Conservation (phyloP, 352 stramenopile genomes). For the Pythium brachiatum region DNA sequence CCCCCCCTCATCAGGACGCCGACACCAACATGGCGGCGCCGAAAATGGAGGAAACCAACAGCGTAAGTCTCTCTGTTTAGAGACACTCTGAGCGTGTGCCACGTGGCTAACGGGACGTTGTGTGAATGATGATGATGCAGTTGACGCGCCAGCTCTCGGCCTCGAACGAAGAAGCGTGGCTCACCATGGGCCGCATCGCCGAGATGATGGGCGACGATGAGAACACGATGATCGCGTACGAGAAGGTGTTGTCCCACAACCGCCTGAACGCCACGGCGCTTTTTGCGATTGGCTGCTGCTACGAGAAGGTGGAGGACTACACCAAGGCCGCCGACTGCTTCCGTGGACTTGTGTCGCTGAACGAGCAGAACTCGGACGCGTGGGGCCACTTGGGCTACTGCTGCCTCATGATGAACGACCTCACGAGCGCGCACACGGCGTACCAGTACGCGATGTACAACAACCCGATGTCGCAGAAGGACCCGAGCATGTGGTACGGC, state of each 20-base stretch:
- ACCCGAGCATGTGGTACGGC: conserved; percentile 87
- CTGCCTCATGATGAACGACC: conserved; percentile 89
- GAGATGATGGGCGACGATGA: conserved; percentile 90
- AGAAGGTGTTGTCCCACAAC: conserved; percentile 88
- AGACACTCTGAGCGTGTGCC: not conserved
- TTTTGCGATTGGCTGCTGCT: conserved; percentile 83
- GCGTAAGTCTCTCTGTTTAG: conserved; percentile 9
- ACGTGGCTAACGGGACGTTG: too few species aligned
- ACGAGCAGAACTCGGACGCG: conserved; percentile 83
- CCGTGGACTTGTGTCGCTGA: conserved; percentile 76
- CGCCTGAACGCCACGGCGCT: conserved; percentile 78
- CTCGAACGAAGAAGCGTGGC: conserved; percentile 82
- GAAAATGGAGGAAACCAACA: conserved; percentile 81
- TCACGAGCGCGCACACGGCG: conserved; percentile 81
- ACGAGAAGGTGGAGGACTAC: conserved; percentile 87
- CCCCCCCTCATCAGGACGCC: not conserved
- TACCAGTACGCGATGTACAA: conserved; percentile 91
- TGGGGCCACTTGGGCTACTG: conserved; percentile 86
- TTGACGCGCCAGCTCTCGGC: conserved; percentile 67
- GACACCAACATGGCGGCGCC: conserved; percentile 52
- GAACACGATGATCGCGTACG: conserved; percentile 86
- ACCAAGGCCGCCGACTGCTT: conserved; percentile 88
- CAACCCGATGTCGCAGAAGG: conserved; percentile 85
- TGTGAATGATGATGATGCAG: too few species aligned
- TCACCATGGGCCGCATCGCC: conserved; percentile 79